These are phyloP conservation scores for Erigeron canadensis DNA, from an alignment of 129 eudicot genomes.

Conservation along the genomic window DNA sequence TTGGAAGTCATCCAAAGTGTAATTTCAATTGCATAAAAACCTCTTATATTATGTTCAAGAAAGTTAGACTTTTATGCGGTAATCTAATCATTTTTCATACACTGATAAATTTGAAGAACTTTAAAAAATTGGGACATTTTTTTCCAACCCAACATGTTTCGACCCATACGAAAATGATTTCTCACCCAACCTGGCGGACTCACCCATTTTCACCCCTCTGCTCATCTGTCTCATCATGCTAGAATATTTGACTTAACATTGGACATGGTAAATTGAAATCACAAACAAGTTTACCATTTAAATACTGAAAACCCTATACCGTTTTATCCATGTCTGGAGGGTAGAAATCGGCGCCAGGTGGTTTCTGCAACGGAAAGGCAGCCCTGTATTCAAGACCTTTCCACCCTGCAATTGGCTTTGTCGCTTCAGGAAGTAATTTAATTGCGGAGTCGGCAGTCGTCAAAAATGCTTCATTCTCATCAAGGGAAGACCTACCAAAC, in stretches of 20 bases:
- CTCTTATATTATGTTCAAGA: not conserved
- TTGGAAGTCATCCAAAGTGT: no score
- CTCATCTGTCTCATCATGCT: not conserved
- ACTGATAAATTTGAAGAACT: no score
- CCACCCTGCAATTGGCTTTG: conserved; percentile 73
- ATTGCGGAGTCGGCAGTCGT: conserved; percentile 88
- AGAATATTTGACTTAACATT: conserved; percentile 4
- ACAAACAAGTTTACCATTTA: conserved; percentile 2
- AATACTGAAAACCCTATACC: conserved; percentile 41
- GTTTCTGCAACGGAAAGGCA: conserved; percentile 71
- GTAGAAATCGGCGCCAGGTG: conserved; percentile 90
- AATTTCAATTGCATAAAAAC: not conserved
- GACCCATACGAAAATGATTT: not conserved
- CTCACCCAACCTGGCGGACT: not conserved
- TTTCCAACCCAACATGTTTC: not conserved
- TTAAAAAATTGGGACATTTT: not conserved
- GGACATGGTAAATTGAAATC: conserved; percentile 7
- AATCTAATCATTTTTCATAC: not conserved
- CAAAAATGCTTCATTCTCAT: conserved; percentile 84
- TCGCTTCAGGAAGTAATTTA: conserved; percentile 59
- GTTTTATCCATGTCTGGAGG: conserved; percentile 95
- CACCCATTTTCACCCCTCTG: not conserved
- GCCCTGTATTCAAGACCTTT: conserved; percentile 80
- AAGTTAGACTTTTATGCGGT: not conserved
- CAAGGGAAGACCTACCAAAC: conserved; percentile 77